phyloP scores from a whole-genome alignment of 2,329 filamentous ascomycete species.

The Sporothrix schenckii region DNA sequence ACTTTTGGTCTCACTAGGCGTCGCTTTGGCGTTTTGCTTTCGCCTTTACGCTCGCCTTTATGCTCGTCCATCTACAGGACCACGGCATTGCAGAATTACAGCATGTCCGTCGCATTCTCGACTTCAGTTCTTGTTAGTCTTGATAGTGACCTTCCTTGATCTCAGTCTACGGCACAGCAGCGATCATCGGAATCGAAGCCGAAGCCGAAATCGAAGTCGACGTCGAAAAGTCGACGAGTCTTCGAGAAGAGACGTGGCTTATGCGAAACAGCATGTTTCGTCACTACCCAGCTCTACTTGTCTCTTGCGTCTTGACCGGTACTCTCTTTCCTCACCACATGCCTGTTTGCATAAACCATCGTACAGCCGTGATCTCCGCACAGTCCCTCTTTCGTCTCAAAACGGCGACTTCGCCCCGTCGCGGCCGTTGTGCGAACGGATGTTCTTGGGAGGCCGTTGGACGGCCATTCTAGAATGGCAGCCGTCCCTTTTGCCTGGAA shows the following conservation, averaged over 20 bases:
- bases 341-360: constrained; percentile 5
- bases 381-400: not conserved
- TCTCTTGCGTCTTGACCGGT: not conserved
- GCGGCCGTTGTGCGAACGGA: not conserved
- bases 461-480: constrained; percentile 1
- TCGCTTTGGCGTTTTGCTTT: not conserved
- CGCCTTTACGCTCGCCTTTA: no score
- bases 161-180: not conserved
- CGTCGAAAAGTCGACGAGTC: not conserved
- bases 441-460: not conserved
- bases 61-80: no score
- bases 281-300: not conserved
- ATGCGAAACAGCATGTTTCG: not conserved
- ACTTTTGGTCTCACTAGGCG: no score
- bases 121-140: no score
- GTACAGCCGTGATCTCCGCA: not conserved
- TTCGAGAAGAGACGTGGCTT: constrained; percentile 4
- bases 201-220: not conserved
- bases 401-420: constrained; percentile 2
- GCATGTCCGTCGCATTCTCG: not conserved
- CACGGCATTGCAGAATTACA: no score
- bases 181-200: no score
- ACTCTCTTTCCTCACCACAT: not conserved
- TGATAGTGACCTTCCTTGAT: no score
- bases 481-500: not conserved